Evolutionary conservation across 805 yeast genomes (phyloP), one percentile per base, ranked within the genome.

Genomic region (Wickerhamiella azymoides): DNA sequence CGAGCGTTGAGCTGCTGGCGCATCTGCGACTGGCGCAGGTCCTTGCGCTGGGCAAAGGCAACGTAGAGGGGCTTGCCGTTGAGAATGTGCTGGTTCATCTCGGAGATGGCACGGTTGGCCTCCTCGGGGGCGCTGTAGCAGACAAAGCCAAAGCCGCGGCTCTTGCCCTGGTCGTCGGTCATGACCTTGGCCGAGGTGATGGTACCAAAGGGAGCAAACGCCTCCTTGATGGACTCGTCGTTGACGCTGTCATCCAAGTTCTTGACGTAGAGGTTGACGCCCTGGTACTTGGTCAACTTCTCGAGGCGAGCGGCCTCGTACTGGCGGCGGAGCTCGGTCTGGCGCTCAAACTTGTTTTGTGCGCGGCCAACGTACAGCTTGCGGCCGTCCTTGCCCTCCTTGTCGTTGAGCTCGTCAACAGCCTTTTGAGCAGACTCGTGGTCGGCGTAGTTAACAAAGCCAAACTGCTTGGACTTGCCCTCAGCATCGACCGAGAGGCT

Each of bases 1-100:
- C 96, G 84, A 56, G 96, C 96, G 69, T 84, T 94, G 64, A 86
- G 83, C 72, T 92, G 97, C 73, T 92, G 97, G 67, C 85, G 89
- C 66, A 92, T 75, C 74, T 92, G 97, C 59, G 84, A 77, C 66
- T 94, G 82, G 77, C 98, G 86, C 49, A 85, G 94, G 59, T 89
- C 98, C 73, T 85, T 89, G 69, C 95, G 84, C 77, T 92, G 98
- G 58, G 98, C 98, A 63, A 92, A 79, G 51, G 96, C 96, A 69
- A 92, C 98, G 67, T 89, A 92, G 64, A 92, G 75, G 61, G 97
- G 98, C 77, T 92, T 92, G 65, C 88, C 85, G 58, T 78, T 80
- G 58, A 92, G 77, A 80, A 89, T 82, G 66, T 86, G 83, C 72
- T 86, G 96, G 78, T 89, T 86, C 95, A 89, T 88, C 74, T 89